Percentiles rank a stretch among this genome's conserved stretches.
These are phyloP conservation scores for Ogataea trehalophila DNA, from an alignment of 805 yeast genomes.

Conservation along the genomic window DNA sequence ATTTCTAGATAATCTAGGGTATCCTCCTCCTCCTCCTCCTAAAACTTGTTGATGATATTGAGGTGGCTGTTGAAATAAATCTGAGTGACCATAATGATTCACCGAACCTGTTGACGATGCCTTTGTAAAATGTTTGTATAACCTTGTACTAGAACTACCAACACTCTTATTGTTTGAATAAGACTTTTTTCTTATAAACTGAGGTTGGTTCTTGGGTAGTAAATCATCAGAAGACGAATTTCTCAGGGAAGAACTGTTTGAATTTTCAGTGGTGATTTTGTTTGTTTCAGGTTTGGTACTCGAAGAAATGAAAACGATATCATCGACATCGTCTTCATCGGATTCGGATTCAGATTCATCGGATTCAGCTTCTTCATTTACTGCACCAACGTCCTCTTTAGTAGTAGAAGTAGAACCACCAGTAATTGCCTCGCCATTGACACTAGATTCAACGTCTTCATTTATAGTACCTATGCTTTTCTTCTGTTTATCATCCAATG, in stretches of 20 bases:
- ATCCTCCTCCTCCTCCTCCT: neutral
- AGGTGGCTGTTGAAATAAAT: neutral
- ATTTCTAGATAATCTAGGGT: neutral
- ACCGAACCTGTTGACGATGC: slow-evolving; percentile 15
- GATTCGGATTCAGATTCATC: slow-evolving; percentile 4
- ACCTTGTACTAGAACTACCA: slow-evolving; percentile 1
- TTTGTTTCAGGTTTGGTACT: too few species aligned
- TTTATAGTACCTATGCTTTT: neutral
- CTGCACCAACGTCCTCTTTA: neutral
- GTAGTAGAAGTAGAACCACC: too few species aligned
- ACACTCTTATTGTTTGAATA: neutral
- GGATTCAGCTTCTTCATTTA: slow-evolving; percentile 1
- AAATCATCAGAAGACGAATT: too few species aligned
- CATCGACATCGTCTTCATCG: slow-evolving; percentile 8
- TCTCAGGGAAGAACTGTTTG: too few species aligned
- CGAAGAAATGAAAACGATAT: neutral
- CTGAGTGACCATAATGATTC: slow-evolving; percentile 6
- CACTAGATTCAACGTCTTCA: neutral
- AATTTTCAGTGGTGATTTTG: too few species aligned
- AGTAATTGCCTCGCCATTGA: too few species aligned
- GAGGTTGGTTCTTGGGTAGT: slow-evolving; percentile 1
- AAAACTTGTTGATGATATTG: neutral
- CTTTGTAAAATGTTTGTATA: slow-evolving; percentile 9
- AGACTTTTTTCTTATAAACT: neutral
- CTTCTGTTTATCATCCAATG: slow-evolving; percentile 7